These are phyloP conservation scores for Tuber melanosporum DNA, from an alignment of 495 filamentous ascomycete species.

Conservation along the genomic window DNA sequence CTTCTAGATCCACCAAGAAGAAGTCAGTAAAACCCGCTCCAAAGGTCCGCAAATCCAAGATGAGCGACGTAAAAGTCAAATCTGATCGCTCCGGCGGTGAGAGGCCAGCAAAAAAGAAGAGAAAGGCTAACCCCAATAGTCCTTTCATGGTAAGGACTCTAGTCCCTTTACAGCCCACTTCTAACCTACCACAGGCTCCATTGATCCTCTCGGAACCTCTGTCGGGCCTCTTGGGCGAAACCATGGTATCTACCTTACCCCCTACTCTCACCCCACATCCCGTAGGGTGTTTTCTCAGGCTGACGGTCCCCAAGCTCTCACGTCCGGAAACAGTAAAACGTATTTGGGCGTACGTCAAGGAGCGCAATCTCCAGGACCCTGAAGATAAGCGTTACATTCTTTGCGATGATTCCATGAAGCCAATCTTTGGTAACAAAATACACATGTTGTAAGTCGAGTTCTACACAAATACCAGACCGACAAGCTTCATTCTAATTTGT, in stretches of 20 bases:
- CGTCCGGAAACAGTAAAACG: constrained; percentile 92
- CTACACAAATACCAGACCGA: too few relatives aligned
- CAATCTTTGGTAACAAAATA: constrained; percentile 76
- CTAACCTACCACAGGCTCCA: constrained; percentile 20
- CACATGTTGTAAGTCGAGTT: constrained; percentile 68
- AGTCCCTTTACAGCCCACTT: neutral
- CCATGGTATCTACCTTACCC: constrained; percentile 42
- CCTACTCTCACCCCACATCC: neutral
- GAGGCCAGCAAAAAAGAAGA: constrained; percentile 53
- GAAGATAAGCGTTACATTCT: constrained; percentile 82
- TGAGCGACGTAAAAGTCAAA: constrained; percentile 73
- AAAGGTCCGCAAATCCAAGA: constrained; percentile 60
- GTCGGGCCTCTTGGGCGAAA: constrained; percentile 54
- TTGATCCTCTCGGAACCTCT: constrained; percentile 61
- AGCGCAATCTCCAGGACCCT: constrained; percentile 79
- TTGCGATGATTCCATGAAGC: constrained; percentile 83
- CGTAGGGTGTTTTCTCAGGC: neutral
- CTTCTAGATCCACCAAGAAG: constrained; percentile 53
- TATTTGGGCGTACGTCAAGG: constrained; percentile 90
- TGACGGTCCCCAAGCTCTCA: constrained; percentile 55
- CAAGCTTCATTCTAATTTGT: neutral
- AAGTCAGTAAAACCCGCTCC: constrained; percentile 50
- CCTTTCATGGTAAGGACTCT: constrained; percentile 56
- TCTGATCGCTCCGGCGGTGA: constrained; percentile 59
- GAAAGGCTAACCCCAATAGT: constrained; percentile 57